Evolutionary conservation across 2,329 filamentous ascomycete species (phyloP).

Genomic region (Arachnopeziza araneosa): DNA sequence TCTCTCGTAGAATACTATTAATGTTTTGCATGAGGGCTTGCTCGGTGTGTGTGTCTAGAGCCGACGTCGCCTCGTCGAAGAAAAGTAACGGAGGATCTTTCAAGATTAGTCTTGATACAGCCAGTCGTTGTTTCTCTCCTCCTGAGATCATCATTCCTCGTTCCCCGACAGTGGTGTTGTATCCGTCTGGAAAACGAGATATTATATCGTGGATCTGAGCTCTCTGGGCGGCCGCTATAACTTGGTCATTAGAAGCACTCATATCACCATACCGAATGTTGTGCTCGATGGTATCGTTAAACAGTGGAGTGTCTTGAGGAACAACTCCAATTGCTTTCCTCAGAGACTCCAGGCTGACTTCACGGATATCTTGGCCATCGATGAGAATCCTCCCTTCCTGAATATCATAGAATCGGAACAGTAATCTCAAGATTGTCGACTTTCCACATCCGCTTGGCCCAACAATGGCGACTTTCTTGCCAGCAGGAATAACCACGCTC

Average conservation of each 20-base stretch:
- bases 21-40: conserved; percentile 87
- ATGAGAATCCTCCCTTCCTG: conserved; percentile 81
- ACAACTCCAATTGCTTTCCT: conserved; percentile 88
- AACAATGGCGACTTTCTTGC: conserved; percentile 92
- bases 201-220: conserved; percentile 84
- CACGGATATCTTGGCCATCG: conserved; percentile 85
- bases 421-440: conserved; percentile 80
- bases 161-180: conserved; percentile 87
- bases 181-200: conserved; percentile 75
- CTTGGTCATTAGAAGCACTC: conserved; percentile 64
- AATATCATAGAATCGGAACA: conserved; percentile 93
- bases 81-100: conserved; percentile 89
- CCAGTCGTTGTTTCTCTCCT: conserved; percentile 87
- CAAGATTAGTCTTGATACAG: conserved; percentile 74
- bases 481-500: conserved; percentile 83
- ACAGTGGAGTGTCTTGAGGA: conserved; percentile 92
- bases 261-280: conserved; percentile 93
- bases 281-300: conserved; percentile 93
- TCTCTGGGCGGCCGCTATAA: conserved; percentile 71
- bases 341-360: conserved; percentile 76
- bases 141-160: conserved; percentile 95
- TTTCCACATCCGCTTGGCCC: conserved; percentile 95
- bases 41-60: conserved; percentile 89
- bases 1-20: conserved; percentile 85
- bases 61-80: conserved; percentile 92